Percentiles rank a stretch among this genome's conserved stretches.
Conservation (phyloP, 768 basidiomycete genomes). For the Lactifluus volemus region DNA sequence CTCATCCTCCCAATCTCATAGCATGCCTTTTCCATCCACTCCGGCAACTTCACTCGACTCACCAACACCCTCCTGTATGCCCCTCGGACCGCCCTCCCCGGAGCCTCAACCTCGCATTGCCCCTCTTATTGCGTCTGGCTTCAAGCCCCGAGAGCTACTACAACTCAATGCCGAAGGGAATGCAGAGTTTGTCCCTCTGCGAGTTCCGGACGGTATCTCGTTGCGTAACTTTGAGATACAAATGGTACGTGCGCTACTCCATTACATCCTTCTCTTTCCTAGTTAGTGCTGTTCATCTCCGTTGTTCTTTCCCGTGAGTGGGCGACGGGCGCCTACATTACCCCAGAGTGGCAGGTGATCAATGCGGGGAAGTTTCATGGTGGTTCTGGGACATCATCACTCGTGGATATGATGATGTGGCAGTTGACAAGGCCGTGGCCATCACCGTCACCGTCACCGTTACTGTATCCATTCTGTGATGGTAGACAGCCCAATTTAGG, state of each 20-base stretch:
- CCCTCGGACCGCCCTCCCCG: constrained; percentile 15
- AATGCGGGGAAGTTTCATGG: neutral
- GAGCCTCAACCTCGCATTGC: constrained; percentile 8
- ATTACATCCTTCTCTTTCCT: neutral
- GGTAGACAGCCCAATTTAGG: neutral
- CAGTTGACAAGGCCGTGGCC: neutral
- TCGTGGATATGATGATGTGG: neutral
- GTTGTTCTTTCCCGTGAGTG: neutral
- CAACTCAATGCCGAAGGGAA: constrained; percentile 29
- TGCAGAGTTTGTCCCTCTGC: constrained; percentile 62
- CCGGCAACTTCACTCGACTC: constrained; percentile 20
- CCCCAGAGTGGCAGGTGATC: constrained; percentile 9
- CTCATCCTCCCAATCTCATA: constrained; percentile 21
- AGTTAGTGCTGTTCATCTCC: neutral
- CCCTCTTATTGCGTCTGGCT: constrained; percentile 25
- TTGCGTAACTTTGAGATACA: constrained; percentile 87
- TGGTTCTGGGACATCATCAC: neutral
- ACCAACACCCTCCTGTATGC: constrained; percentile 16
- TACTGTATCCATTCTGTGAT: neutral
- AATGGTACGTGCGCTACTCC: constrained; percentile 46
- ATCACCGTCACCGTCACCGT: neutral
- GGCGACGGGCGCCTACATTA: constrained; percentile 1
- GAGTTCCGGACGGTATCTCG: constrained; percentile 75
- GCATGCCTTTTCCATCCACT: constrained; percentile 15
- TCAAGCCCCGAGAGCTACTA: constrained; percentile 30